These are phyloP conservation scores for Hypoxylon trugodes DNA, from an alignment of 495 filamentous ascomycete genomes.

Conservation along the genomic window DNA sequence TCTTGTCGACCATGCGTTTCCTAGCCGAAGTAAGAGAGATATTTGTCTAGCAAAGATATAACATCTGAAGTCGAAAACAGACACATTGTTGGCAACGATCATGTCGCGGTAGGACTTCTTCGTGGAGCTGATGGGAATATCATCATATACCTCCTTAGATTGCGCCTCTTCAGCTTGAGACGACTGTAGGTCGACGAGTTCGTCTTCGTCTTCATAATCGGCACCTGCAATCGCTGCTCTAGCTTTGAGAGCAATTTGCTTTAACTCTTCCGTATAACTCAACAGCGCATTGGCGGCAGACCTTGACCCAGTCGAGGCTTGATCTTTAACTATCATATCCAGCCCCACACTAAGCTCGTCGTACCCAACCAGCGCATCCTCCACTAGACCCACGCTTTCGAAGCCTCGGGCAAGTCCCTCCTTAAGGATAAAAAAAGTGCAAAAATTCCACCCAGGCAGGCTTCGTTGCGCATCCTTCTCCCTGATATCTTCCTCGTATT, in stretches of 20 bases:
- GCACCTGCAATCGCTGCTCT: conserved; percentile 42
- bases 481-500: conserved; percentile 97
- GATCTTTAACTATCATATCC: conserved; percentile 81
- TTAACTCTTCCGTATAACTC: conserved; percentile 74
- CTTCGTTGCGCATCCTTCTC: conserved; percentile 89
- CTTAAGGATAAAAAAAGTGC: conserved; percentile 97
- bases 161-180: conserved; percentile 43
- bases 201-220: conserved; percentile 52
- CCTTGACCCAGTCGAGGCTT: conserved; percentile 62
- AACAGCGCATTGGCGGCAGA: conserved; percentile 62
- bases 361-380: conserved; percentile 91
- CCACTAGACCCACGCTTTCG: conserved; percentile 93
- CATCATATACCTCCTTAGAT: conserved; percentile 47
- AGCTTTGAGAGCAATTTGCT: conserved; percentile 62
- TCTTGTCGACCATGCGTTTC: conserved; percentile 68
- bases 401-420: conserved; percentile 93
- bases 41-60: conserved; percentile 95
- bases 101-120: conserved; percentile 90
- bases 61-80: conserved; percentile 94
- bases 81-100: conserved; percentile 94
- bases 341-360: conserved; percentile 90
- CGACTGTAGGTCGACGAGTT: conserved; percentile 57
- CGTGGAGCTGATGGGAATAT: conserved; percentile 72
- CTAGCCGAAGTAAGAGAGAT: conserved; percentile 81
- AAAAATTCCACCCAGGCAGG: conserved; percentile 98